A percentile compares a stretch with the other conserved stretches of the same genome.
These are phyloP conservation scores for Tricholoma hemisulphureum DNA, from an alignment of 768 basidiomycete species.

Conservation along the genomic window DNA sequence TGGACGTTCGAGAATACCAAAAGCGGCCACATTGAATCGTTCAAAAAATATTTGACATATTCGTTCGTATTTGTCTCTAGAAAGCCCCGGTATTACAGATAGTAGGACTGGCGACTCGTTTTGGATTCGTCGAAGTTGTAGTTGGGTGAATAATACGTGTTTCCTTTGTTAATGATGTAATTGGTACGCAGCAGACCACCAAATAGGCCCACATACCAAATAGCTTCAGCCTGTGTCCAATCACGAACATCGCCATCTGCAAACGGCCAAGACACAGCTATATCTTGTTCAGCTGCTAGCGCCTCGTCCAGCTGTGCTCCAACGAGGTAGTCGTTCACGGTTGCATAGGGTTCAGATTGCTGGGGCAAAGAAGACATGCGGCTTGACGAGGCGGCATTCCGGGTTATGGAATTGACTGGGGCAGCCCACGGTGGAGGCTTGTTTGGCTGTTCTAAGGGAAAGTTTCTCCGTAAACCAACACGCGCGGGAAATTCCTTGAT, in stretches of 20 bases:
- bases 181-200: background rate
- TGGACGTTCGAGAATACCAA: constrained; percentile 79
- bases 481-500: constrained; percentile 74
- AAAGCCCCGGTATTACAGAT: constrained; percentile 62
- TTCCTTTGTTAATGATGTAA: constrained; percentile 54
- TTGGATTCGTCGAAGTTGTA: constrained; percentile 76
- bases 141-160: constrained; percentile 70
- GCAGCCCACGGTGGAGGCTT: constrained; percentile 23
- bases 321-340: constrained; percentile 79
- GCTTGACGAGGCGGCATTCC: constrained; percentile 39
- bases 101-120: constrained; percentile 87
- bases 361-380: constrained; percentile 49
- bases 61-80: constrained; percentile 65
- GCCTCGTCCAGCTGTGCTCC: constrained; percentile 81
- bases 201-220: constrained; percentile 60
- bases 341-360: constrained; percentile 40
- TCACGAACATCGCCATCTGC: constrained; percentile 68
- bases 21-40: constrained; percentile 84
- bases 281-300: constrained; percentile 66
- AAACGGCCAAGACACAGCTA: constrained; percentile 82
- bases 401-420: constrained; percentile 19
- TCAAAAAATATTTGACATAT: constrained; percentile 88
- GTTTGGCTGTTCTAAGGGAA: constrained; percentile 30
- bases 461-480: constrained; percentile 66
- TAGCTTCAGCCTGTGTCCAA: constrained; percentile 84